Base-by-base conservation (phyloP, 164 flowering plant genomes). In the Kingdonia uniflora region DNA sequence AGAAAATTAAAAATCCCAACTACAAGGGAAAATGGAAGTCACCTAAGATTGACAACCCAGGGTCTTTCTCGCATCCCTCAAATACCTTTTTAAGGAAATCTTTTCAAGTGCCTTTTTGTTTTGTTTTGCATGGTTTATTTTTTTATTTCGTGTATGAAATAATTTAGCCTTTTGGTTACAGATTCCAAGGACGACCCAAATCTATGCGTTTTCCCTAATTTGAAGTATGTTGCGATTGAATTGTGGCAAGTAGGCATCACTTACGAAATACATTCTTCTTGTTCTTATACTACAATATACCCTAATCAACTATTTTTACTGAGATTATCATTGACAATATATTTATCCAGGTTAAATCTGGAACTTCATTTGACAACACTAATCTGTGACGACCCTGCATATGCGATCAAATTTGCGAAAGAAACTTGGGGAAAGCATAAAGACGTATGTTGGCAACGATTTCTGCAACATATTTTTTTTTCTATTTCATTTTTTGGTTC, bases 1-100 rank as follows among this genome's bases (percentile, higher is more conserved):
- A 90, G 97, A 76, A 90, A 87, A 84, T 90, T 29, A 90, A 86
- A 82, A 90, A 90, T 68, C 97, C 97, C 54, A 84, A 84, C 80
- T 90, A 73, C 85, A 64, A 81, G 68, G 94, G 97, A 42, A 90
- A 90, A 62, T 90, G 97, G 97, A 86, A 84, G 88, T 84, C 94
- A 62, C 97, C 97, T 14, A 59, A 80, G 85, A 90, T 90, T 71
- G 97, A 84, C 67, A 90, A 90, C 83, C 95, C 95, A 71, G 95
- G 95, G n/a, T 83, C 42, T 15, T 10, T 41, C 19, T 53, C 2
- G 14, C 41, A 11, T 17, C 39, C 11, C 14, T 33, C 17, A 21
- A 11, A 23, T 29, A 11, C 22, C 6, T 29, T 4, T 29, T 29
- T 4, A 29, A 29, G 35, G 8, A 29, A 29, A 29, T 29, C 8